phyloP scores from a whole-genome alignment of 805 yeast genomes.

The Spathaspora boniae region DNA sequence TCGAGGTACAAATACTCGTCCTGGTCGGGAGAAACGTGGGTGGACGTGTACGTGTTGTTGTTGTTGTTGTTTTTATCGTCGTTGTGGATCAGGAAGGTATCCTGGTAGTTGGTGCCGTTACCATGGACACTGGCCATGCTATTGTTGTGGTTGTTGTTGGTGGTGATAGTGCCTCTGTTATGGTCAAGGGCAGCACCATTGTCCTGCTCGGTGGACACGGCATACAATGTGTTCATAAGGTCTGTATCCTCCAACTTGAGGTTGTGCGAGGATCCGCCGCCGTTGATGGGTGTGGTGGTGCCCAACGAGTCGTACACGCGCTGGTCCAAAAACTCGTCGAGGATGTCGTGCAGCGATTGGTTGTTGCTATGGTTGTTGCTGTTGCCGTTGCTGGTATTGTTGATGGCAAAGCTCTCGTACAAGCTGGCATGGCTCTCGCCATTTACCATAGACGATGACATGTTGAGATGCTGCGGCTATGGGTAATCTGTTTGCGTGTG shows the following conservation, averaged over 20 bases:
- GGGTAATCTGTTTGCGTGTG: too few species aligned
- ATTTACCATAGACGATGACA: too few species aligned
- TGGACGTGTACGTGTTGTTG: slow-evolving; percentile 6
- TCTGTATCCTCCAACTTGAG: slow-evolving; percentile 8
- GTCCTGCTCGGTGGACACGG: not conserved
- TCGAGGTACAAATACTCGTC: not conserved
- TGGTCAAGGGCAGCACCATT: slow-evolving; percentile 1
- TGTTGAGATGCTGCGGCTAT: too few species aligned
- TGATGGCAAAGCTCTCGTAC: slow-evolving; percentile 4
- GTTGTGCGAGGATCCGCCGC: not conserved
- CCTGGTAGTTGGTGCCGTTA: slow-evolving; percentile 16
- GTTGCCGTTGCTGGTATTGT: not conserved
- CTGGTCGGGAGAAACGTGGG: slow-evolving; percentile 2
- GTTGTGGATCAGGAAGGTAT: too few species aligned
- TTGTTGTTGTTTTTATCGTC: slow-evolving; percentile 4
- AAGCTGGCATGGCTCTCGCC: too few species aligned
- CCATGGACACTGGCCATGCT: too few species aligned
- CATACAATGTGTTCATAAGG: slow-evolving; percentile 16
- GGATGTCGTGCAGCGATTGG: slow-evolving; percentile 41
- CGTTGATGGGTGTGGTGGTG: slow-evolving; percentile 10
- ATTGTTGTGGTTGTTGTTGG: slow-evolving; percentile 1
- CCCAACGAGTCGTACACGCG: slow-evolving; percentile 41
- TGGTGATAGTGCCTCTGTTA: not conserved
- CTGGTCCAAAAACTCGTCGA: slow-evolving; percentile 56
- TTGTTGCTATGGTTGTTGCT: not conserved